Evolutionary conservation across 306 rosid genomes (phyloP).

Genomic region (Hippophae tibetana): DNA sequence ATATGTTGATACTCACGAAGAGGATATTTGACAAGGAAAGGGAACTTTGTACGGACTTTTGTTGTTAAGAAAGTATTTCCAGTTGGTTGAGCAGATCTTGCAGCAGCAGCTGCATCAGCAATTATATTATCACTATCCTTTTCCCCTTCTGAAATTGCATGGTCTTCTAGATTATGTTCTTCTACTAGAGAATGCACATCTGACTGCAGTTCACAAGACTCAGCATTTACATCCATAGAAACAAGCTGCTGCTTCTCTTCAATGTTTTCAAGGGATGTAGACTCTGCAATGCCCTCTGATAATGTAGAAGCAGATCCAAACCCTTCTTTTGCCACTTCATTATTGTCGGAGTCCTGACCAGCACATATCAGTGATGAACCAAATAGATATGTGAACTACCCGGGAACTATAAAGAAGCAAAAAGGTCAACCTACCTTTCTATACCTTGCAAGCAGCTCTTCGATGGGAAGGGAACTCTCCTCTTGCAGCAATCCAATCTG

Average conservation of each 20-base stretch:
- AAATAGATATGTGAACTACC: conserved; percentile 11
- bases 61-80: conserved; percentile 98
- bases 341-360: conserved; percentile 37
- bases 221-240: conserved; percentile 44
- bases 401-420: conserved; percentile 22
- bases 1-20: conserved; percentile 97
- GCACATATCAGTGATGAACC: conserved; percentile 10
- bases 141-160: conserved; percentile 34
- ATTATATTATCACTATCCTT: conserved; percentile 73
- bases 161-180: conserved; percentile 31
- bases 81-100: conserved; percentile 98
- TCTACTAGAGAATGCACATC: conserved; percentile 33
- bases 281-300: conserved; percentile 44
- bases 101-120: conserved; percentile 98
- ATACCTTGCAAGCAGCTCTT: conserved; percentile 93
- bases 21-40: conserved; percentile 82
- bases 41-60: conserved; percentile 87
- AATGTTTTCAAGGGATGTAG: conserved; percentile 42
- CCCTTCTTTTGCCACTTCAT: conserved; percentile 42
- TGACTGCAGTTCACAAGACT: conserved; percentile 33
- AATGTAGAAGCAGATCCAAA: conserved; percentile 58
- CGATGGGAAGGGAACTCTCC: conserved; percentile 83
- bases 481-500: conserved; percentile 80
- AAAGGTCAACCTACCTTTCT: conserved; percentile 60
- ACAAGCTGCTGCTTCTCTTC: conserved; percentile 27